Conservation (phyloP, 2,329 filamentous ascomycete species). For the Hypoxylon sp. region DNA sequence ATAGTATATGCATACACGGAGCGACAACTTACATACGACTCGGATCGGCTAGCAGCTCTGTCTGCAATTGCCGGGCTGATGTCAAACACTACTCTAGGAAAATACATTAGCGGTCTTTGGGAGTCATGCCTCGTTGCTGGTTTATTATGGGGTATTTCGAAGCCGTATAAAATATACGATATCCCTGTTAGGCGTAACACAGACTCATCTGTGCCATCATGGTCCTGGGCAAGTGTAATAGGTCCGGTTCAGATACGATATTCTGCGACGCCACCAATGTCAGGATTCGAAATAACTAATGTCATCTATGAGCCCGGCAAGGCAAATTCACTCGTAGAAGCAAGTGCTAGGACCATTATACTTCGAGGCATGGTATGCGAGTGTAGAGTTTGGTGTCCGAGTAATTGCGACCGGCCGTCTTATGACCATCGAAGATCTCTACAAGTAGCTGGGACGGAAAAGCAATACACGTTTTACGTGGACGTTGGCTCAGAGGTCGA, state of each 20-base stretch:
- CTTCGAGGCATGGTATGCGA: slow-evolving; percentile 9
- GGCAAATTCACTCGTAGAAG: background rate
- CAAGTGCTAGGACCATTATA: background rate
- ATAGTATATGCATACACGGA: background rate
- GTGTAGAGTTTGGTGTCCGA: background rate
- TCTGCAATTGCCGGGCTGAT: background rate
- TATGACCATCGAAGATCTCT: background rate
- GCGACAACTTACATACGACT: slow-evolving; percentile 8
- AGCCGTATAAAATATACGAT: background rate
- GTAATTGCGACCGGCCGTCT: background rate
- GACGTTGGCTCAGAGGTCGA: slow-evolving; percentile 1
- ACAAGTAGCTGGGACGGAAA: background rate
- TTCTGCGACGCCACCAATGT: no score
- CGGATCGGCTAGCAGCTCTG: slow-evolving; percentile 2
- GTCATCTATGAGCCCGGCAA: background rate
- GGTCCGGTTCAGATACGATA: no score
- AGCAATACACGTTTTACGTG: background rate
- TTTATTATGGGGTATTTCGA: background rate
- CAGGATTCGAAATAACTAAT: background rate
- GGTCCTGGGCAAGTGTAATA: slow-evolving; percentile 20
- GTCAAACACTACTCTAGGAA: background rate
- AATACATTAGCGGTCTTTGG: slow-evolving; percentile 11
- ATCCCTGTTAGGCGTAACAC: background rate
- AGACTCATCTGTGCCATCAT: slow-evolving; percentile 4
- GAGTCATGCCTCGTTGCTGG: background rate